Base-by-base conservation (phyloP, 2,329 filamentous ascomycete genomes). In the Esteya vermicola region DNA sequence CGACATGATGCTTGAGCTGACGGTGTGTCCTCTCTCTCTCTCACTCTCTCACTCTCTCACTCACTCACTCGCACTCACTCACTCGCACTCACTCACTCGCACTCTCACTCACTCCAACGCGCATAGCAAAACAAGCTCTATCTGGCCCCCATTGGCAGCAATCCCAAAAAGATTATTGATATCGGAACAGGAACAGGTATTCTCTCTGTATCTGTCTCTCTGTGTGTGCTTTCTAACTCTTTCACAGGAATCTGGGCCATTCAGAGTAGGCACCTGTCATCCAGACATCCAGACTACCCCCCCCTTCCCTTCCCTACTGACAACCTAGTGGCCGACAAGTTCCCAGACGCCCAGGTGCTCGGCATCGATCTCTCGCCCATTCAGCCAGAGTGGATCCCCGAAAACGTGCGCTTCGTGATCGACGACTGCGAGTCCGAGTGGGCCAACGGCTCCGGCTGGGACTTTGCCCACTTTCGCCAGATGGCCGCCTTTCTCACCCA, bases 361-460 rank as follows among this genome's bases (percentile, higher is more conserved):
- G 63, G 62, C 33, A 61, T 57, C 21, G 62, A 67, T 38, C 45
- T 67, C 16, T 64, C 62, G 4, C 62, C 65, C 3, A 67, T 67
- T 18, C 64, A 68, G 46, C 61, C 63, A 2, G 55, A 54, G 27
- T 63, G 59, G 54, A 62, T 78, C 6, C 75, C 74, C 14, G 63
- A 68, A 10, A 79, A 79, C 50, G 63, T 73, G n/a, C 62, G 61
- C 8, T 78, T 78, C 56, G 60, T 76, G 43, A 64, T 81, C 9
- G 75, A 80, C 48, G 75, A 80, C 51, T 66, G 68, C 38, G 72
- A 78, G 46, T 62, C 69, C 35, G 63, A 70, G 9, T 81, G 76
- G 76, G 46, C 57, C 5, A 58, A 60, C 21, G 71, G 68, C 37
- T 55, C 61, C 4, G 58, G 67, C 39, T 76, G 71, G 50, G 73